A percentile compares a stretch with the other conserved stretches of the same genome.
Evolutionary conservation across 768 basidiomycete species (phyloP).

Genomic region (Tylopilus sp.): DNA sequence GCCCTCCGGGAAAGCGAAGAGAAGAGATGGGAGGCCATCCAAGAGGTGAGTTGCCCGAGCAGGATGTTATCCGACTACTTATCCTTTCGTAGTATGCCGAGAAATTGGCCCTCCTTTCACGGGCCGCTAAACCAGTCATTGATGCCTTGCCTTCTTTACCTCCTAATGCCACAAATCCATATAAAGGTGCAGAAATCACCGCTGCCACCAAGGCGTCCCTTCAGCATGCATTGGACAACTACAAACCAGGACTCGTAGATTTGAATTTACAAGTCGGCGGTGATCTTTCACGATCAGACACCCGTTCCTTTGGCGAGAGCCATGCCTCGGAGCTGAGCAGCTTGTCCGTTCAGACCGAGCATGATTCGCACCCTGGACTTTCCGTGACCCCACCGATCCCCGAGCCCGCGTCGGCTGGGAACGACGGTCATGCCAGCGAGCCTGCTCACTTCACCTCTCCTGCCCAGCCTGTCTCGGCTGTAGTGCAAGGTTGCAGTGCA

Average conservation of each 20-base stretch:
- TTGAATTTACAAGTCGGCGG: conserved; percentile 44
- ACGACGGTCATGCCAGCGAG: conserved; percentile 8
- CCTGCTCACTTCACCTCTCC: conserved; percentile 18
- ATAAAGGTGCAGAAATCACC: conserved; percentile 59
- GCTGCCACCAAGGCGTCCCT: conserved; percentile 70
- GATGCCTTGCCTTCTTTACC: conserved; percentile 65
- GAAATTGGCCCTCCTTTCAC: conserved; percentile 69
- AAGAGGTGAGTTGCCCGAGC: conserved; percentile 51
- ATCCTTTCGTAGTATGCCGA: conserved; percentile 61
- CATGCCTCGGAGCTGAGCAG: conserved; percentile 70
- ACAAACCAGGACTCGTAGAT: conserved; percentile 62
- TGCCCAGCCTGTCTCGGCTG: conserved; percentile 31
- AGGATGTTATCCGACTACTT: background rate
- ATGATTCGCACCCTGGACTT: conserved; percentile 33
- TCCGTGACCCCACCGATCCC: conserved; percentile 43
- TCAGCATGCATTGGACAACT: conserved; percentile 76
- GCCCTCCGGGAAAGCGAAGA: conserved; percentile 72
- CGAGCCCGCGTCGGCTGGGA: conserved; percentile 10
- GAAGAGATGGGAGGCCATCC: conserved; percentile 75
- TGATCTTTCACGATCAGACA: conserved; percentile 68
- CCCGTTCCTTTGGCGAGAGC: conserved; percentile 80
- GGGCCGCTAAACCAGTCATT: conserved; percentile 64
- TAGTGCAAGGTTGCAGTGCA: conserved; percentile 4
- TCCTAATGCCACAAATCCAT: conserved; percentile 52
- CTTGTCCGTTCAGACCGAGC: conserved; percentile 37